Conservation (phyloP, 1,284 basidiomycete species). For the Mycosarcoma maydis region DNA sequence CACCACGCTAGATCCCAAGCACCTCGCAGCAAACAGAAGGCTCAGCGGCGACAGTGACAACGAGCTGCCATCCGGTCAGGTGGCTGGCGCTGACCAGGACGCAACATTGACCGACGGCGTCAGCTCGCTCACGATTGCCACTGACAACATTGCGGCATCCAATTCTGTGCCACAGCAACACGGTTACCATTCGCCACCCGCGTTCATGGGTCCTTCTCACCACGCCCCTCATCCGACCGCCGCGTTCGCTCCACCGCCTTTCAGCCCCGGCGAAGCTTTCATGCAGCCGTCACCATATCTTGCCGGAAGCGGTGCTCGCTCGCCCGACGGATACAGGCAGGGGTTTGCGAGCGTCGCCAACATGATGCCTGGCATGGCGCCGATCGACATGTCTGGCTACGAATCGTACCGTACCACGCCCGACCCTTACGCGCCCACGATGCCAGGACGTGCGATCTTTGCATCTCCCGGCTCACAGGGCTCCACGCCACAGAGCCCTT, state of each 20-base stretch:
- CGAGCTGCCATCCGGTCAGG: conserved; percentile 8
- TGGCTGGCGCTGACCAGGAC: conserved; percentile 9
- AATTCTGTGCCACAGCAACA: conserved; percentile 7
- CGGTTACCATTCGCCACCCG: conserved; percentile 20
- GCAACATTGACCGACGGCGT: conserved; percentile 19
- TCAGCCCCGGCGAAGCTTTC: conserved; percentile 34
- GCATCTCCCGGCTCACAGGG: conserved; percentile 43
- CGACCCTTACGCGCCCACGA: conserved; percentile 51
- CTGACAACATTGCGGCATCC: conserved; percentile 4
- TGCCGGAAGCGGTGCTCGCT: conserved; percentile 30
- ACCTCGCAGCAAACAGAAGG: conserved; percentile 22
- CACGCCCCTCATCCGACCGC: conserved; percentile 32
- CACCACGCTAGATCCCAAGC: conserved; percentile 33
- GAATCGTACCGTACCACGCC: conserved; percentile 55
- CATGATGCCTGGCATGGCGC: conserved; percentile 35
- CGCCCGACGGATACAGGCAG: conserved; percentile 37
- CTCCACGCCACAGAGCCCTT: conserved; percentile 44
- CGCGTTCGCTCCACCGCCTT: conserved; percentile 31
- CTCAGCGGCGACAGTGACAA: conserved; percentile 8
- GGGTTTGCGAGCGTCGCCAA: conserved; percentile 22
- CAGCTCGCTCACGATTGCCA: conserved; percentile 24
- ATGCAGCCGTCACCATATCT: conserved; percentile 34
- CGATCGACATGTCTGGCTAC: conserved; percentile 51
- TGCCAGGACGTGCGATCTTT: conserved; percentile 47
- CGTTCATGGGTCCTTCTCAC: conserved; percentile 13